A percentile compares a stretch with the other conserved stretches of the same genome.
Evolutionary conservation across 331 rosid species (phyloP).

Genomic region (Quercus tomentella): DNA sequence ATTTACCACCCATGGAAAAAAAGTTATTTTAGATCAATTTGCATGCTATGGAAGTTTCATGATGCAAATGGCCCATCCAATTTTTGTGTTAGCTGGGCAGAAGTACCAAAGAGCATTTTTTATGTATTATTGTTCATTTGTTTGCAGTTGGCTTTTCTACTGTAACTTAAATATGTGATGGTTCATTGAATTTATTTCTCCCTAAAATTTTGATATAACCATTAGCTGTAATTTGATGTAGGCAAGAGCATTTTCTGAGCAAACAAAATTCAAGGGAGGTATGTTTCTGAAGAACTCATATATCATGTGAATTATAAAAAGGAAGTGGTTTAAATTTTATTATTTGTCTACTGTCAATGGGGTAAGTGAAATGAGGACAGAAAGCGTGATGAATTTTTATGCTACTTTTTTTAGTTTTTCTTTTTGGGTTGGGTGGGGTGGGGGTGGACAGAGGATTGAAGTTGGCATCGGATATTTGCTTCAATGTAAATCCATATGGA

Average conservation of each 20-base stretch:
- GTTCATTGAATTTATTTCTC: constrained; percentile 3
- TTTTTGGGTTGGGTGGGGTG: neutral
- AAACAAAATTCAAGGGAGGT: constrained; percentile 93
- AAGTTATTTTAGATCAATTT: neutral
- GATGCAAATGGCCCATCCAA: neutral
- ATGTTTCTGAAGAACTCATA: constrained; percentile 16
- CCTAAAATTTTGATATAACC: constrained; percentile 12
- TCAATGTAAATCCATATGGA: neutral
- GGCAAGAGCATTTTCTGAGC: constrained; percentile 70
- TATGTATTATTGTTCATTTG: no score
- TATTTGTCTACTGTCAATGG: neutral
- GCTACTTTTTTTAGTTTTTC: neutral
- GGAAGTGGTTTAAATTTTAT: neutral
- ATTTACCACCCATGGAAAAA: no score
- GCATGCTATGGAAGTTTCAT: neutral
- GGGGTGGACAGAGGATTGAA: no score
- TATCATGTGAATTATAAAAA: neutral
- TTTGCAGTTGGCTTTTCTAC: neutral
- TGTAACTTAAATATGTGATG: neutral
- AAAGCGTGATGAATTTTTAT: no score
- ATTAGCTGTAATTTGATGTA: constrained; percentile 24
- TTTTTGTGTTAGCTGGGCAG: neutral
- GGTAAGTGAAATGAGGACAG: no score
- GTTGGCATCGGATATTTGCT: neutral
- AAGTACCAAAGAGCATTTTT: neutral